These are phyloP conservation scores for Zoysia japonica DNA, from an alignment of 176 grass and related monocot species.

Conservation along the genomic window DNA sequence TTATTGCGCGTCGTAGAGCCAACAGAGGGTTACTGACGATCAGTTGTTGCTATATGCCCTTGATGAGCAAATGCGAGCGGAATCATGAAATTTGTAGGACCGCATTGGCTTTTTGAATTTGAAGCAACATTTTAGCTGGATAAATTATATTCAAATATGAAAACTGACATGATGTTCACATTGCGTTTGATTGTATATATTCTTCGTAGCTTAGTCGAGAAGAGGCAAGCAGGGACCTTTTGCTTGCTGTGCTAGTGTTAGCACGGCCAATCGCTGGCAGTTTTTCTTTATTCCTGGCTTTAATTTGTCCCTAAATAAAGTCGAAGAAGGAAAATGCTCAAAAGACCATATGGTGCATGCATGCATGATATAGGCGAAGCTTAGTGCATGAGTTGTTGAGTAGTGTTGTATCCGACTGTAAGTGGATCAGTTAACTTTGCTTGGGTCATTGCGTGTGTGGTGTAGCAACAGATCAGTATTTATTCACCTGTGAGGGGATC, in stretches of 20 bases:
- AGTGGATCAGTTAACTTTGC: neutral
- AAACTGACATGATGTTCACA: neutral
- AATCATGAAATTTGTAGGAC: no score
- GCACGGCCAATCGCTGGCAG: neutral
- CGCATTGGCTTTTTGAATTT: neutral
- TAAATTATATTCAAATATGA: neutral
- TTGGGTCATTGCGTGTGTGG: neutral
- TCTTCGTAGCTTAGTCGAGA: neutral
- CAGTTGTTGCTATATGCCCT: no score
- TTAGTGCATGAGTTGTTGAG: neutral
- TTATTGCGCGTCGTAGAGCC: no score
- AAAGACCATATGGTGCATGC: no score
- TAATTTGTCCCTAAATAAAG: neutral
- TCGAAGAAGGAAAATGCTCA: neutral
- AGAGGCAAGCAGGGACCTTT: neutral
- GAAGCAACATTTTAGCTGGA: neutral
- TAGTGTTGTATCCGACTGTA: neutral
- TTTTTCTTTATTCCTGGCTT: neutral
- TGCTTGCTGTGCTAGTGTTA: neutral
- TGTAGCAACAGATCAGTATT: no score
- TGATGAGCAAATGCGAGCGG: no score
- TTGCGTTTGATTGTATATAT: neutral
- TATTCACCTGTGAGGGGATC: no score
- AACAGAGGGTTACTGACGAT: no score
- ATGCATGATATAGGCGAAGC: neutral